phyloP scores from a whole-genome alignment of 805 yeast species.

The Yamadazyma scolyti region DNA sequence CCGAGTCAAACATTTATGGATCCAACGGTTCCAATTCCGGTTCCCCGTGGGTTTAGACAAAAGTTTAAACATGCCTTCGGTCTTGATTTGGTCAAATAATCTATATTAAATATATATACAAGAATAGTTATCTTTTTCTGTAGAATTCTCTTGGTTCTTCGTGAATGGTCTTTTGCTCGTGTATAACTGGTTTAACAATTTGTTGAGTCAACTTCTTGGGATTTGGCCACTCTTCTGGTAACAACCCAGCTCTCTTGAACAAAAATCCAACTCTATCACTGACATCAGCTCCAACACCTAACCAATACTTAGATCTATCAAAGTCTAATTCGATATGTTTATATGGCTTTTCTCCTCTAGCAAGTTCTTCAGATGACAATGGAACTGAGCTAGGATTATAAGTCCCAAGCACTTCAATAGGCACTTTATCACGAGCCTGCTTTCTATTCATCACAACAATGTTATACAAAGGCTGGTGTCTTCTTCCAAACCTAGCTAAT shows the following conservation, averaged over 20 bases:
- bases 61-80: too few species aligned
- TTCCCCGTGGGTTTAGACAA: too few species aligned
- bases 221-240: slow-evolving; percentile 57
- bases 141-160: slow-evolving; percentile 31
- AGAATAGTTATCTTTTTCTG: slow-evolving; percentile 25
- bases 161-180: slow-evolving; percentile 19
- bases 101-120: slow-evolving; percentile 5
- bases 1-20: too few species aligned
- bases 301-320: slow-evolving; percentile 89
- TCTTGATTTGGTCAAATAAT: too few species aligned
- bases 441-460: slow-evolving; percentile 80
- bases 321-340: slow-evolving; percentile 86
- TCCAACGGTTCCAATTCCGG: too few species aligned
- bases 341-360: slow-evolving; percentile 53
- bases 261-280: slow-evolving; percentile 74
- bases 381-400: slow-evolving; percentile 82
- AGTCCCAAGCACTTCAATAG: slow-evolving; percentile 93
- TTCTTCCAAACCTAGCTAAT: slow-evolving; percentile 90
- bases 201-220: slow-evolving; percentile 38
- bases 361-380: slow-evolving; percentile 56
- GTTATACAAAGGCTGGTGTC: slow-evolving; percentile 82
- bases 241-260: slow-evolving; percentile 73
- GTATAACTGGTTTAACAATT: slow-evolving; percentile 26
- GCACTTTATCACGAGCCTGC: slow-evolving; percentile 81
- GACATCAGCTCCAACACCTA: slow-evolving; percentile 96